phyloP scores from a whole-genome alignment of 495 filamentous ascomycete genomes.

The Polyplosphaeria fusca region DNA sequence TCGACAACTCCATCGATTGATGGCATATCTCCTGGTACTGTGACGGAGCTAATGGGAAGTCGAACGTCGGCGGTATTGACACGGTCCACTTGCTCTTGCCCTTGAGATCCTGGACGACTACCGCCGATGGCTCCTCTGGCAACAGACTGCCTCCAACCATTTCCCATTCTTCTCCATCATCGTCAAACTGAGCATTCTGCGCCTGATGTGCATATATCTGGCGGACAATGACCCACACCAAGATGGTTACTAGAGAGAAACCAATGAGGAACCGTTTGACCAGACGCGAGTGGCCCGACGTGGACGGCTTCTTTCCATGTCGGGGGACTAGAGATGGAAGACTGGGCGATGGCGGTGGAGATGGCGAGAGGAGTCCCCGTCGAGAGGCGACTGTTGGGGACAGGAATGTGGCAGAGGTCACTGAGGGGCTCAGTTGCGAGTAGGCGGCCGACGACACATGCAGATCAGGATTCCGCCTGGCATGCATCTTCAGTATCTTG shows the following conservation, averaged over 20 bases:
- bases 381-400: constrained; percentile 60
- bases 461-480: constrained; percentile 39
- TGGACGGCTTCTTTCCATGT: constrained; percentile 51
- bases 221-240: constrained; percentile 28
- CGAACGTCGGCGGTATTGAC: constrained; percentile 56
- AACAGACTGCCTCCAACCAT: constrained; percentile 51
- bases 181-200: background rate
- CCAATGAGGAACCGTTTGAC: constrained; percentile 31
- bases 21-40: constrained; percentile 61
- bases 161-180: constrained; percentile 42
- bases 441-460: constrained; percentile 38
- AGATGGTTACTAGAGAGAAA: constrained; percentile 18
- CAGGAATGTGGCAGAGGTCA: constrained; percentile 33
- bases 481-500: constrained; percentile 38
- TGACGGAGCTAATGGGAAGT: constrained; percentile 56
- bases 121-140: constrained; percentile 56
- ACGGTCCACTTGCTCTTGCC: constrained; percentile 66
- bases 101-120: constrained; percentile 55
- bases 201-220: constrained; percentile 16
- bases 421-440: constrained; percentile 32
- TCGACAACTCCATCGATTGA: constrained; percentile 54
- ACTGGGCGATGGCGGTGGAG: constrained; percentile 61
- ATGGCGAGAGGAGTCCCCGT: constrained; percentile 50
- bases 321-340: constrained; percentile 63
- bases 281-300: constrained; percentile 49